These are phyloP conservation scores for Aspergillus carbonarius DNA, from an alignment of 2,329 filamentous ascomycete species.

Conservation along the genomic window DNA sequence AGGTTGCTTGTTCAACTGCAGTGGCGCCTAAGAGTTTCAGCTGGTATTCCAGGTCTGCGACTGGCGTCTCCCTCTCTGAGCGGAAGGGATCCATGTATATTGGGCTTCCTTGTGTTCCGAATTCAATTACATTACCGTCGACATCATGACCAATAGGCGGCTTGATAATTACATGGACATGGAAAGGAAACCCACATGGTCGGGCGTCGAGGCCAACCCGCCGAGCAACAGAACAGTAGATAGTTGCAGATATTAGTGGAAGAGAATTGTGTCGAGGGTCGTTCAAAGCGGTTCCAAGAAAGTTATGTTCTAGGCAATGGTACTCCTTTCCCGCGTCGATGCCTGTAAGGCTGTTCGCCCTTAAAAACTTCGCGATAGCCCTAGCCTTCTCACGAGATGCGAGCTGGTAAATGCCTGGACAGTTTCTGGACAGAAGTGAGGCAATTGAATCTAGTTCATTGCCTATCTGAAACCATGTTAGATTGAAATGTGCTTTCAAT, in stretches of 20 bases:
- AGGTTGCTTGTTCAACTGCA: slow-evolving; percentile 43
- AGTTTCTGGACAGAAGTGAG: slow-evolving; percentile 52
- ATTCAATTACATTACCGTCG: slow-evolving; percentile 47
- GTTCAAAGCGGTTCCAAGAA: slow-evolving; percentile 77
- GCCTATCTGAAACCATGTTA: slow-evolving; percentile 54
- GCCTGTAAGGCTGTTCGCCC: slow-evolving; percentile 66
- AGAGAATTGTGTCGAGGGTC: slow-evolving; percentile 73
- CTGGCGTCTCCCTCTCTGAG: slow-evolving; percentile 64
- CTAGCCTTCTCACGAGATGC: slow-evolving; percentile 68
- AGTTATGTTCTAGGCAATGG: slow-evolving; percentile 79
- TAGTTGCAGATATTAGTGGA: slow-evolving; percentile 80
- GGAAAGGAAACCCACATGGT: slow-evolving; percentile 78
- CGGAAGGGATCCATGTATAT: slow-evolving; percentile 88
- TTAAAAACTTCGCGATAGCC: slow-evolving; percentile 67
- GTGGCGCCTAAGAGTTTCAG: slow-evolving; percentile 55
- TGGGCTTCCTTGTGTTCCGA: slow-evolving; percentile 38
- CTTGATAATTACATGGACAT: slow-evolving; percentile 78
- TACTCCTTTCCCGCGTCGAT: slow-evolving; percentile 69
- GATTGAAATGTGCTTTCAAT: background rate
- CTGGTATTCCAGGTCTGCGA: slow-evolving; percentile 58
- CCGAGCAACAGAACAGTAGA: slow-evolving; percentile 77
- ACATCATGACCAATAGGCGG: slow-evolving; percentile 61
- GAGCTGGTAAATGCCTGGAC: slow-evolving; percentile 55
- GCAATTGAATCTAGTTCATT: slow-evolving; percentile 66
- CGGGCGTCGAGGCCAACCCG: slow-evolving; percentile 73